These are phyloP conservation scores for Kwoniella sp. DNA, from an alignment of 768 basidiomycete genomes.

Conservation along the genomic window DNA sequence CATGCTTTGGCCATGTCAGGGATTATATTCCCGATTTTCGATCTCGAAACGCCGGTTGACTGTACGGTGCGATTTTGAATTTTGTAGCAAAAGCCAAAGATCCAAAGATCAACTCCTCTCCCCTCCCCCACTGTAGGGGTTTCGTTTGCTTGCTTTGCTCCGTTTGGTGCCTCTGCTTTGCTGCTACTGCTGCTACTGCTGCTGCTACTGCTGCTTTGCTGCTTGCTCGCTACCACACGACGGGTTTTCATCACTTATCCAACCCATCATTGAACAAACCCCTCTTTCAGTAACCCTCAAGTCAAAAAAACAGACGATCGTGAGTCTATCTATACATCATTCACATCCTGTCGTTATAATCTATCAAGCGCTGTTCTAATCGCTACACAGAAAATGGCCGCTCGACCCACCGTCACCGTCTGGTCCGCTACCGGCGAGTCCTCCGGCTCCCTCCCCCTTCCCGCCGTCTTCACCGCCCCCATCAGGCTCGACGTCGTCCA, in stretches of 20 bases:
- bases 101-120: no score
- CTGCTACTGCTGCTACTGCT: not conserved
- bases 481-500: slow-evolving; percentile 98
- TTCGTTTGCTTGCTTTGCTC: no score
- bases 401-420: slow-evolving; percentile 86
- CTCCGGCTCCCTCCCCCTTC: slow-evolving; percentile 84
- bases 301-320: slow-evolving; percentile 21
- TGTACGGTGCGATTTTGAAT: slow-evolving; percentile 5
- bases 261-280: not conserved
- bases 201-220: not conserved
- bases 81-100: not conserved
- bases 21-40: slow-evolving; percentile 13
- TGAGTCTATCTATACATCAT: slow-evolving; percentile 4
- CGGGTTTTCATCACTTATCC: slow-evolving; percentile 12
- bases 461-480: slow-evolving; percentile 95
- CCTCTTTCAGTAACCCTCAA: slow-evolving; percentile 25
- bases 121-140: no score
- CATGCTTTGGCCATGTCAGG: not conserved
- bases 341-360: not conserved
- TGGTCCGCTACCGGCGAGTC: slow-evolving; percentile 77
- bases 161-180: not conserved
- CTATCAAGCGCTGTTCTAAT: not conserved
- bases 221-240: not conserved
- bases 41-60: slow-evolving; percentile 24
- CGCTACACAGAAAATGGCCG: slow-evolving; percentile 67